Base-by-base conservation (phyloP, 768 basidiomycete species). In the Tricholoma matsutake region DNA sequence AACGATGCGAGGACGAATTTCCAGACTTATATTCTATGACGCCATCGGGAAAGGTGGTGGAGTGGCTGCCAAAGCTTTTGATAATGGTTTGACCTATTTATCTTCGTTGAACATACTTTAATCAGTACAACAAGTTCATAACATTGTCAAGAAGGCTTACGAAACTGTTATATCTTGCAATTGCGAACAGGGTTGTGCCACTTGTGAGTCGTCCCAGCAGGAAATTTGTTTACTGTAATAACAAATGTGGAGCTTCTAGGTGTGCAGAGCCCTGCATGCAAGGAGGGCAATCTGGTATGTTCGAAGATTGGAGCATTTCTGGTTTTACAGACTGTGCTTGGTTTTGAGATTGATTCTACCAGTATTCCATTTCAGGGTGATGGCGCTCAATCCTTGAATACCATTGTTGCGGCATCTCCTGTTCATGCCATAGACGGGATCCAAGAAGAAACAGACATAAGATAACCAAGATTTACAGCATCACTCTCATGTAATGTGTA, bases 1-100 rank as follows among this genome's bases (percentile, higher is more conserved):
- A 32, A 53, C 9, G 51, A 29, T 32, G 16, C 29, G 51, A 51
- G 31, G 9, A 31, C 31, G 14, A 53, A 7, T 32, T 32, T 22
- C 10, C 61, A 92, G 92, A 63, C 73, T 96, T 20, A 86, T 95
- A 39, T 90, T 96, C 67, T 94, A 91, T 65, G 94, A 95, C 62
- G 71, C 79, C 18, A 76, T 83, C 8, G 90, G 88, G 1, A 85
- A 83, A 65, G 81, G 80, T n/a, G 88, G 89, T 16, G 89, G 91
- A 0, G 78, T 89, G 6, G 83, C 89, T 31, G 83, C 85, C 2
- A 92, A 87, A 67, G 92, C 89, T 2, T 94, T 94, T 67, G 94
- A 95, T 66, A 86, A 91, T 65, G 83, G 92, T 90, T 67, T 29
- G 78, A 64, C 5, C 29, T 29, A 8, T 53, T 37, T 7, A n/a